A percentile compares a stretch with the other conserved stretches of the same genome.
These are phyloP conservation scores for Botrytis fragariae DNA, from an alignment of 2,329 filamentous ascomycete genomes.

Conservation along the genomic window DNA sequence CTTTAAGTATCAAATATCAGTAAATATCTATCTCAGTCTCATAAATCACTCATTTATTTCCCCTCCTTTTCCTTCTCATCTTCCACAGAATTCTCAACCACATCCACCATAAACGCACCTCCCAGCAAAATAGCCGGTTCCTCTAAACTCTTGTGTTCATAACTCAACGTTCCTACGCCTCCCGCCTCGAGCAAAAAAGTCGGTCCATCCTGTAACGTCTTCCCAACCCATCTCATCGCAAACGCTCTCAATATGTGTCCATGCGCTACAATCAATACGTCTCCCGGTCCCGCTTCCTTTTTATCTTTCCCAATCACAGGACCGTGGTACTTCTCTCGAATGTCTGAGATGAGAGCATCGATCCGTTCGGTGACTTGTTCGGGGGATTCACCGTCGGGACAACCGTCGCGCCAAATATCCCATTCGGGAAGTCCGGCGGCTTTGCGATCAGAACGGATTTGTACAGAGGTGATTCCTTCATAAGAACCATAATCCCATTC, in stretches of 20 bases:
- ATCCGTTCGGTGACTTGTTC: slow-evolving; percentile 69
- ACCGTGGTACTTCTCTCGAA: slow-evolving; percentile 60
- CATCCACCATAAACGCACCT: slow-evolving; percentile 49
- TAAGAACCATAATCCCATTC: slow-evolving; percentile 80
- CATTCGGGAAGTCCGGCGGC: slow-evolving; percentile 50
- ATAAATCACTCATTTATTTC: not conserved
- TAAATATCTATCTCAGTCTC: not conserved
- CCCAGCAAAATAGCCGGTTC: slow-evolving; percentile 80
- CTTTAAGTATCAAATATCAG: not conserved
- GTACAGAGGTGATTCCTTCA: slow-evolving; percentile 71
- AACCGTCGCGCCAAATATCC: slow-evolving; percentile 91
- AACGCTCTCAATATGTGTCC: slow-evolving; percentile 87
- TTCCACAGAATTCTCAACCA: slow-evolving; percentile 27
- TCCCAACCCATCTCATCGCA: slow-evolving; percentile 80
- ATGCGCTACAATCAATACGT: slow-evolving; percentile 81
- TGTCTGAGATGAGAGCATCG: slow-evolving; percentile 72
- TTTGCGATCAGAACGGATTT: slow-evolving; percentile 61
- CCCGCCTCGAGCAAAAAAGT: slow-evolving; percentile 83
- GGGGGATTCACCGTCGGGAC: slow-evolving; percentile 71
- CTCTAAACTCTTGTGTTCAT: slow-evolving; percentile 74
- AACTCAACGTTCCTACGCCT: slow-evolving; percentile 79
- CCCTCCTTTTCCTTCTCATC: slow-evolving; percentile 17
- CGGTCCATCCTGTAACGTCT: slow-evolving; percentile 67
- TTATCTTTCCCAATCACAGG: slow-evolving; percentile 54
- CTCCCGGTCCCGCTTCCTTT: slow-evolving; percentile 45